Conservation (phyloP, 306 rosid genomes). For the Medicago arabica region DNA sequence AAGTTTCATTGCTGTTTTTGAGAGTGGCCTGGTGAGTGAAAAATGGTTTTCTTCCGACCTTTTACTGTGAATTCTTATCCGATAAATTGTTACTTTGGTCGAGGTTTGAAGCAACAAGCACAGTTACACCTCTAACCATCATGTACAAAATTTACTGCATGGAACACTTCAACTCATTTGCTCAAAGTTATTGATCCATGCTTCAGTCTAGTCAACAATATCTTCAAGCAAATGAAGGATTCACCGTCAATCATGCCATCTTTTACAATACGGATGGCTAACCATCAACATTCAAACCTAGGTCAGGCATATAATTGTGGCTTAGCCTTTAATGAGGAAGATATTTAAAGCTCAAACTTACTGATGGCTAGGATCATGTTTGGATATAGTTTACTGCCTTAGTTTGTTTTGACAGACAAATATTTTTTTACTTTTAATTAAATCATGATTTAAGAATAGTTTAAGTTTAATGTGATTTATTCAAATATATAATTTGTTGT, state of each 20-base stretch:
- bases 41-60: constrained; percentile 5
- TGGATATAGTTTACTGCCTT: background rate
- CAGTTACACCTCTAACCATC: background rate
- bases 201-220: background rate
- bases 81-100: background rate
- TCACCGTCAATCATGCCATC: background rate
- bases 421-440: background rate
- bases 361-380: background rate
- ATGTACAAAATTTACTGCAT: background rate
- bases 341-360: background rate
- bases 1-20: constrained; percentile 12
- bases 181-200: constrained; percentile 9
- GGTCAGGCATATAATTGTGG: background rate
- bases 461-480: background rate
- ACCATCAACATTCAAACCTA: background rate
- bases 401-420: background rate
- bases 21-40: constrained; percentile 23
- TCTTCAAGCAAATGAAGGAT: constrained; percentile 1
- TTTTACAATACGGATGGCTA: background rate
- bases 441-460: background rate
- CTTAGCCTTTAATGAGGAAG: background rate
- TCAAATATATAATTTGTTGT: background rate
- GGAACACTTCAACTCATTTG: constrained; percentile 6
- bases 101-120: background rate
- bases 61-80: constrained; percentile 5